Percentiles rank a stretch among this genome's conserved stretches.
Evolutionary conservation across 176 grass and related monocot species (phyloP).

Genomic region (Carex myosuroides): DNA sequence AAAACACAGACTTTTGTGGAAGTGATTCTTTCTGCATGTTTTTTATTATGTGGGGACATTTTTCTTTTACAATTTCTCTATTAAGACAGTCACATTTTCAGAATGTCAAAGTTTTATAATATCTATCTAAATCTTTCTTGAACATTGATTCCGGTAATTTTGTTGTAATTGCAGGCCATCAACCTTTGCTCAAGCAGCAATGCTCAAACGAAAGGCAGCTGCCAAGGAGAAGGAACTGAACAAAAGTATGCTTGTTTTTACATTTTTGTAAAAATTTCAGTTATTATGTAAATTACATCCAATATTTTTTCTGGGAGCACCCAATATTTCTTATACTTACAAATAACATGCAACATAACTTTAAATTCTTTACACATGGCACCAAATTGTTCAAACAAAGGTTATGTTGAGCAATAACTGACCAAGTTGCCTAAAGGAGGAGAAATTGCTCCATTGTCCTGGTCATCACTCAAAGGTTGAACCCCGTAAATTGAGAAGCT

Average conservation of each 20-base stretch:
- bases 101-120: background rate
- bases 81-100: background rate
- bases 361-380: background rate
- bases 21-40: background rate
- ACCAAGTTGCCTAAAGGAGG: background rate
- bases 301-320: background rate
- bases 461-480: background rate
- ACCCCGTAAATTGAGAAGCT: background rate
- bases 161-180: conserved; percentile 49
- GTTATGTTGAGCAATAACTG: background rate
- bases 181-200: conserved; percentile 92
- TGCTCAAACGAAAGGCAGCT: conserved; percentile 59
- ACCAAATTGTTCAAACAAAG: background rate
- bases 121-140: background rate
- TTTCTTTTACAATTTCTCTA: background rate
- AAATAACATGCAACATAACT: background rate
- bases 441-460: background rate
- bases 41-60: background rate
- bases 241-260: conserved; percentile 41
- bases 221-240: conserved; percentile 74
- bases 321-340: background rate
- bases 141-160: background rate
- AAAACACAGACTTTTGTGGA: background rate
- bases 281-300: background rate
- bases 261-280: background rate